These are phyloP conservation scores for Phaeotremella fagi DNA, from an alignment of 768 basidiomycete genomes.

Conservation along the genomic window DNA sequence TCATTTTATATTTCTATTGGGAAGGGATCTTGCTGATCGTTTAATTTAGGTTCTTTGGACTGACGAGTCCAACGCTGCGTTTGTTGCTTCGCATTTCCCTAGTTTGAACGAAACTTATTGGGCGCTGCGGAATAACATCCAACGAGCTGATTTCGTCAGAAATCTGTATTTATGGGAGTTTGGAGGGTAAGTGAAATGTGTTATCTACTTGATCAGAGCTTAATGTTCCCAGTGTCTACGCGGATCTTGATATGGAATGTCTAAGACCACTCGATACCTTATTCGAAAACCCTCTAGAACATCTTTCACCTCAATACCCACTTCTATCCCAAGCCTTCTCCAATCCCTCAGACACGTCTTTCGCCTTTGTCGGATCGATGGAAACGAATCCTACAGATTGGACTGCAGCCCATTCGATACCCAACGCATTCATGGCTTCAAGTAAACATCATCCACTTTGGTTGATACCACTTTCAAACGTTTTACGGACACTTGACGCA, in stretches of 20 bases:
- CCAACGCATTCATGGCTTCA: slow-evolving; percentile 27
- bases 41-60: slow-evolving; percentile 21
- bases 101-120: slow-evolving; percentile 14
- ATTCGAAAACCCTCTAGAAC: slow-evolving; percentile 1
- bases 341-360: background rate
- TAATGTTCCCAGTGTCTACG: slow-evolving; percentile 13
- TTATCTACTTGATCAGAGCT: background rate
- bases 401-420: slow-evolving; percentile 11
- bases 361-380: slow-evolving; percentile 14
- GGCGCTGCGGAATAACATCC: slow-evolving; percentile 14
- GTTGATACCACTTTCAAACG: slow-evolving; percentile 9
- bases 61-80: slow-evolving; percentile 15
- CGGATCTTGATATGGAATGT: slow-evolving; percentile 26
- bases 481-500: background rate
- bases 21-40: background rate
- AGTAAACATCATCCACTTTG: slow-evolving; percentile 19
- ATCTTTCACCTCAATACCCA: background rate
- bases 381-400: background rate
- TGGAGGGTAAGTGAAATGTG: slow-evolving; percentile 12
- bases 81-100: slow-evolving; percentile 13
- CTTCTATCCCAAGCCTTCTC: background rate
- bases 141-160: slow-evolving; percentile 23
- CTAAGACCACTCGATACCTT: slow-evolving; percentile 14
- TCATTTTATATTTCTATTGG: background rate
- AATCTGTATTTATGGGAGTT: slow-evolving; percentile 25